Conservation (phyloP, 352 stramenopile species). For the Salisapilia sapeloensis region DNA sequence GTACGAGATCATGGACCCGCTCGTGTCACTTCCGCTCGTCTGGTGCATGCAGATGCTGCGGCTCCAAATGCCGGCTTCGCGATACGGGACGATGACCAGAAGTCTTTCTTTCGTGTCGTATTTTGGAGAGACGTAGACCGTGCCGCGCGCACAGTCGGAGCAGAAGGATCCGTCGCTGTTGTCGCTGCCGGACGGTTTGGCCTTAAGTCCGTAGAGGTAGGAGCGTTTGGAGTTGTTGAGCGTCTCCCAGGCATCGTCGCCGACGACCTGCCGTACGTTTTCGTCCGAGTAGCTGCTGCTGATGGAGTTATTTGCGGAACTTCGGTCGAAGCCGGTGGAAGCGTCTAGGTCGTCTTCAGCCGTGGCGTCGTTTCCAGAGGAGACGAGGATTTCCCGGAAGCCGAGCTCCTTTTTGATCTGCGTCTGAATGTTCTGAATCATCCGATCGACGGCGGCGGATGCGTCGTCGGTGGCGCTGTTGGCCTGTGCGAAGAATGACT, state of each 20-base stretch:
- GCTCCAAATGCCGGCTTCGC: slow-evolving; percentile 73
- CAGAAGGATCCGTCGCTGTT: slow-evolving; percentile 15
- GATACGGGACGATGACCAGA: slow-evolving; percentile 72
- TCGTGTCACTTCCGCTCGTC: slow-evolving; percentile 27
- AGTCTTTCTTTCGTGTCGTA: slow-evolving; percentile 45
- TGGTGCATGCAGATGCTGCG: slow-evolving; percentile 72
- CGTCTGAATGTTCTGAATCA: slow-evolving; percentile 44
- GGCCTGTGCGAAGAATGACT: too few species aligned
- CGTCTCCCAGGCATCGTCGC: slow-evolving; percentile 8
- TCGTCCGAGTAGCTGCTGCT: background rate
- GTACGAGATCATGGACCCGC: slow-evolving; percentile 65
- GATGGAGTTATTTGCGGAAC: slow-evolving; percentile 2
- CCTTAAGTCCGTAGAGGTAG: slow-evolving; percentile 10
- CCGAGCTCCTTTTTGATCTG: slow-evolving; percentile 38
- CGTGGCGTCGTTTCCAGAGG: slow-evolving; percentile 23
- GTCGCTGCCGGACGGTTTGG: slow-evolving; percentile 10
- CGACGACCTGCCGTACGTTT: slow-evolving; percentile 4
- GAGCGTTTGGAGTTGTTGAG: slow-evolving; percentile 2
- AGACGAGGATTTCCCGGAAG: slow-evolving; percentile 47
- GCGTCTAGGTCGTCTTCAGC: slow-evolving; percentile 6
- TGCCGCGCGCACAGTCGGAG: slow-evolving; percentile 40
- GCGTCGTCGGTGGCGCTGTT: slow-evolving; percentile 40
- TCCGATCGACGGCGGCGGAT: slow-evolving; percentile 34
- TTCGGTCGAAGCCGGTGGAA: too few species aligned
- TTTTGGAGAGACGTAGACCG: slow-evolving; percentile 39